Percentiles rank a stretch among this genome's conserved stretches.
These are phyloP conservation scores for Paecilomyces fulvus DNA, from an alignment of 2,329 filamentous ascomycete genomes.

Conservation along the genomic window DNA sequence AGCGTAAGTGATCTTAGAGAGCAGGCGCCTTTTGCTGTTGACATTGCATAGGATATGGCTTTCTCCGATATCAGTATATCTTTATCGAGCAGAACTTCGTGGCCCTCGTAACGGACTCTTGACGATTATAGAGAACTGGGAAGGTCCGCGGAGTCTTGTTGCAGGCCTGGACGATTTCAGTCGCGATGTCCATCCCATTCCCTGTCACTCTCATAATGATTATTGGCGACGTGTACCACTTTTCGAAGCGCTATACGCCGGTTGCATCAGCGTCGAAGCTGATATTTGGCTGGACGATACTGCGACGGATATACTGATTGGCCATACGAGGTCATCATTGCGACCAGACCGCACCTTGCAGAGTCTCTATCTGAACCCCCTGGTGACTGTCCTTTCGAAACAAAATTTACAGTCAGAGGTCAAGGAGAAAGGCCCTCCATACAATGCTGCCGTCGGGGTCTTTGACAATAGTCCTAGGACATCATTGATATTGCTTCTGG, in stretches of 20 bases:
- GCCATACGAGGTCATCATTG: conserved; percentile 41
- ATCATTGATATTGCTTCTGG: conserved; percentile 55
- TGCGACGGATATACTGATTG: conserved; percentile 47
- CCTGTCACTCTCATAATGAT: conserved; percentile 62
- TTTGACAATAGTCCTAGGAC: conserved; percentile 46
- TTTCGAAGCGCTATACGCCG: conserved; percentile 51
- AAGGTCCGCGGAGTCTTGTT: not conserved
- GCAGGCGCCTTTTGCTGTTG: not conserved
- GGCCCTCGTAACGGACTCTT: not conserved
- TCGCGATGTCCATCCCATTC: conserved; percentile 34
- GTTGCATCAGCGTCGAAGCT: conserved; percentile 58
- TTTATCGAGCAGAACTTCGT: not conserved
- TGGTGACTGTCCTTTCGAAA: conserved; percentile 50
- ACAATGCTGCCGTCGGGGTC: conserved; percentile 38
- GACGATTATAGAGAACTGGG: not conserved
- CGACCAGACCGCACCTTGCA: conserved; percentile 42
- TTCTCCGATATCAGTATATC: not conserved
- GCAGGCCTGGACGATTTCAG: not conserved
- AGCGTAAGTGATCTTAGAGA: not conserved
- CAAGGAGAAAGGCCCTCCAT: not conserved
- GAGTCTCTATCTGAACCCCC: conserved; percentile 56
- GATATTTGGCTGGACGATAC: conserved; percentile 57
- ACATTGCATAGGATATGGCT: not conserved
- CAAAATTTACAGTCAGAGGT: conserved; percentile 38
- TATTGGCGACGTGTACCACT: conserved; percentile 59